Base-by-base conservation (phyloP, 2,329 filamentous ascomycete genomes). In the Sordariomycetes sp. region DNA sequence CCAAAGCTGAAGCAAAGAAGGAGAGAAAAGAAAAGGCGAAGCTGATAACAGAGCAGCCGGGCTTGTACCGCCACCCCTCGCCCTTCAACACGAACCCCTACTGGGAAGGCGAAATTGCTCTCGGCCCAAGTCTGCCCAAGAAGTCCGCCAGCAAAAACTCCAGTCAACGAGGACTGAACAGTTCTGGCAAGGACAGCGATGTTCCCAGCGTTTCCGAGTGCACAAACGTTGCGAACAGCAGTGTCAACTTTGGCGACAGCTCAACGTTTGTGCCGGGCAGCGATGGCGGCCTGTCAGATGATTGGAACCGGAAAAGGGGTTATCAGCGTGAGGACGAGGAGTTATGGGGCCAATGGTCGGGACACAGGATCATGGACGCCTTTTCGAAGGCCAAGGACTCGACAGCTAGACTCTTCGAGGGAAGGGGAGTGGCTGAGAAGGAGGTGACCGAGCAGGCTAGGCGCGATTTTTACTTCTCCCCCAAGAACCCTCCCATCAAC, bases 321-420 rank as follows among this genome's bases (percentile, higher is more conserved):
- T 88, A 93, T 54, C 85, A 94, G 55, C 70, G 87, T 35, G 85
- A 92, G 53, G 87, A 94, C 44, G 88, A 95, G 58, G 79, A 84
- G 43, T 67, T 94, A 6, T 93, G 86, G 84, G 86, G 86, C 14
- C 57, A 73, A 42, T 75, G 79, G 46, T 47, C 56, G 37, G 66
- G 72, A 30, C 71, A 78, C 46, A 68, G 71, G 48, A 45, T 75
- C 36, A 71, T 68, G 59, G 69, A 72, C 43, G 70, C 68, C 42
- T 68, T 76, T 44, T 70, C 68, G 45, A 74, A 77, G 48, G 75
- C 75, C 9, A 64, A 71, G 17, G 66, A 59, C 46, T 74, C 63
- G 34, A 73, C 72, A 11, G 68, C 71, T 28, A 63, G 71, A 31
- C 58, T 67, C 36, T 61, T 75, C 30, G 69, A 74, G 46, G 63